phyloP scores from a whole-genome alignment of 306 rosid genomes.

The Rosa lucieae region DNA sequence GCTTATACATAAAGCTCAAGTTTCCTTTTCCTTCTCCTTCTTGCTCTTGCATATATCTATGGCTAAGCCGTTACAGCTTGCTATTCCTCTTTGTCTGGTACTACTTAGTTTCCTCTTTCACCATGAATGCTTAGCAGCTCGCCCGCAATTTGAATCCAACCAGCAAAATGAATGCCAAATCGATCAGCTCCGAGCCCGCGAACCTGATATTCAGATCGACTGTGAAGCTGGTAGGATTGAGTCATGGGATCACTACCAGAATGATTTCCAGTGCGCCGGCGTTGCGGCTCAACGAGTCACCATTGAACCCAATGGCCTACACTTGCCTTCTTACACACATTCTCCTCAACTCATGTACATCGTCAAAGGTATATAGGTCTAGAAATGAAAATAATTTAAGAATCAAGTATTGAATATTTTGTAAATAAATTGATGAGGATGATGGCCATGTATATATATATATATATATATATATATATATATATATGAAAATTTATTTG shows the following conservation, averaged over 20 bases:
- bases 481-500: not conserved
- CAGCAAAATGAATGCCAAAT: conserved; percentile 34
- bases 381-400: not conserved
- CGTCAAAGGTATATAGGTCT: conserved; percentile 25
- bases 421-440: not conserved
- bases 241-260: conserved; percentile 44
- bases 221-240: conserved; percentile 41
- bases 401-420: not conserved
- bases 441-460: not conserved
- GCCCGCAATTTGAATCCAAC: not conserved
- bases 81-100: conserved; percentile 40
- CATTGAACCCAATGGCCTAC: conserved; percentile 46
- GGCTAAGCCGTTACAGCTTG: conserved; percentile 45
- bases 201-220: conserved; percentile 34
- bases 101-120: conserved; percentile 22
- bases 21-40: not conserved
- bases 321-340: conserved; percentile 44
- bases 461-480: no score
- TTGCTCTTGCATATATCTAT: conserved; percentile 16
- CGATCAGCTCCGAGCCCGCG: conserved; percentile 32
- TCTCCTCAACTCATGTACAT: conserved; percentile 42
- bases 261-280: conserved; percentile 38
- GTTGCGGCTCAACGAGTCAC: conserved; percentile 30
- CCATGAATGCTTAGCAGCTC: conserved; percentile 32
- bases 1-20: not conserved